Evolutionary conservation across 768 basidiomycete genomes (phyloP), one percentile per base, ranked within the genome.

Genomic region (Amanita subjunquillea): DNA sequence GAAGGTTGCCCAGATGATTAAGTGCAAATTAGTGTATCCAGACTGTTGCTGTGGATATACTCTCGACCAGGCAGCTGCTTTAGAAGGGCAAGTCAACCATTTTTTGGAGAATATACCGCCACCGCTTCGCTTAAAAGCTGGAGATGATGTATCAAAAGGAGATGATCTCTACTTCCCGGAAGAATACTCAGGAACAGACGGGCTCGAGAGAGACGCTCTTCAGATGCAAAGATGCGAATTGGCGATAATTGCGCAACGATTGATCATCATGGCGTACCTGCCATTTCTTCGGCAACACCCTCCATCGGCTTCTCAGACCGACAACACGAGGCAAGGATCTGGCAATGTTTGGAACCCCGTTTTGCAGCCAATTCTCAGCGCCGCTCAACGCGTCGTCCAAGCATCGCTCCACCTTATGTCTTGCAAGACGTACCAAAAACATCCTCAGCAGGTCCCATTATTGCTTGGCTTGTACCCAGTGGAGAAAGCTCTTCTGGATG

Each of bases 191-290:
- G 20, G 27, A 20, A 22, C 36, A 29, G 48, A 40, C 23, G 6
- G 27, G n/a, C 22, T n/a, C 23, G 29, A 51, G 17, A 37, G 4
- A 36, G 32, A 13, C 20, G 42, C 50, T 40, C 43, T 54, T 13
- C 59, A 55, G 38, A 32, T 57, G 51, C 78, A 84, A 59, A 73
- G 76, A 38, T 77, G 77, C 65, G 80, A 86, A 57, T 66, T 88
- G 46, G 72, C 74, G 0, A 74, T 85, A 41, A 69, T 78, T 48
- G 79, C 81, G 4, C 74, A 86, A 57, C 66, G 78, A 37, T 62
- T 89, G 49, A 69, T 85, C 50, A 66, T 87, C 56, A 80, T 79
- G 64, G 68, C 79, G 5, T 88, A 83, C 61, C 61, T 80, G n/a
- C 87, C 87, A 0, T 85, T 87, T 65, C 64, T 87, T 55, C 69